Evolutionary conservation across 2,329 filamentous ascomycete species (phyloP).

Genomic region (Phialemoniopsis sp.): DNA sequence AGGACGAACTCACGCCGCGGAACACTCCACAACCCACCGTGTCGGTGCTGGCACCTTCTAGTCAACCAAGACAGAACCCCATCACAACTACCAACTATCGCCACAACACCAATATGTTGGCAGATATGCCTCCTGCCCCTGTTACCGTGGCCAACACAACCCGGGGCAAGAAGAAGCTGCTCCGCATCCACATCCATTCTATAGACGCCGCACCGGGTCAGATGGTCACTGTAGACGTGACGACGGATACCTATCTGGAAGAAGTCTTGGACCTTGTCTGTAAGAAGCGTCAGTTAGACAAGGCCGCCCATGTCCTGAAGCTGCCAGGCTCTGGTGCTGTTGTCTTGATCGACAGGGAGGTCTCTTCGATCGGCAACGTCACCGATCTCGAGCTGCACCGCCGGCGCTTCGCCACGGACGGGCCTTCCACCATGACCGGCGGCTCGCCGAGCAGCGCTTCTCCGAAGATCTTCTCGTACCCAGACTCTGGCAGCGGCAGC

Average conservation of each 20-base stretch:
- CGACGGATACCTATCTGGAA: slow-evolving; percentile 77
- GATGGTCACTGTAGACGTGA: slow-evolving; percentile 70
- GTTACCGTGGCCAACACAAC: slow-evolving; percentile 35
- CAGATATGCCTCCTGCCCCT: slow-evolving; percentile 51
- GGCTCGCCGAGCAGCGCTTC: slow-evolving; percentile 67
- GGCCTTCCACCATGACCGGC: slow-evolving; percentile 60
- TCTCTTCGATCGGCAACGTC: slow-evolving; percentile 72
- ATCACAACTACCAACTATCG: slow-evolving; percentile 59
- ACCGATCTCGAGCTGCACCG: slow-evolving; percentile 72
- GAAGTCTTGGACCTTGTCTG: slow-evolving; percentile 78
- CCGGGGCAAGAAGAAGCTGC: slow-evolving; percentile 64
- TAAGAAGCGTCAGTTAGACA: slow-evolving; percentile 73
- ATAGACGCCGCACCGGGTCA: slow-evolving; percentile 69
- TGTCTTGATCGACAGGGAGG: slow-evolving; percentile 71
- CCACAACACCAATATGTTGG: slow-evolving; percentile 46
- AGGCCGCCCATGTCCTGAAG: slow-evolving; percentile 74
- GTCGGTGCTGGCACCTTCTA: slow-evolving; percentile 18
- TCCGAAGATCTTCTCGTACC: slow-evolving; percentile 57
- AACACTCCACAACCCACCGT: slow-evolving; percentile 43
- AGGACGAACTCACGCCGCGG: slow-evolving; percentile 38
- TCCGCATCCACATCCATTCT: slow-evolving; percentile 68
- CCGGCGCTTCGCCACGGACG: slow-evolving; percentile 71
- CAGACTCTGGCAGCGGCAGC: slow-evolving; percentile 35
- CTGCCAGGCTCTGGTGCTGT: slow-evolving; percentile 70
- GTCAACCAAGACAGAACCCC: slow-evolving; percentile 47